These are phyloP conservation scores for Colletotrichum sp. DNA, from an alignment of 2,329 filamentous ascomycete species.

Conservation along the genomic window DNA sequence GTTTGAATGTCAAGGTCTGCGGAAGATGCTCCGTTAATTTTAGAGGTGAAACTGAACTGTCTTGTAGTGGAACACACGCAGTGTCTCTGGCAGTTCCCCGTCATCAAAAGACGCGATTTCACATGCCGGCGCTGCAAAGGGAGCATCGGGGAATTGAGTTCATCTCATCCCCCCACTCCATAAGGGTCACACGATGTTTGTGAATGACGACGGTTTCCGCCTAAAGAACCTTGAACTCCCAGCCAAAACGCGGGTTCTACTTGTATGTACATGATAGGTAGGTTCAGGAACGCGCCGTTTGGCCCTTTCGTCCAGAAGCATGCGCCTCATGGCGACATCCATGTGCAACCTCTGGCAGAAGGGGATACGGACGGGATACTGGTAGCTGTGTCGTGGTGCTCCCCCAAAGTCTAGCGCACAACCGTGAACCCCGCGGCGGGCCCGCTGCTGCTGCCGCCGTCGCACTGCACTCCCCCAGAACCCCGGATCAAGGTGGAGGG, in stretches of 20 bases:
- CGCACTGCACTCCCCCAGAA: neutral
- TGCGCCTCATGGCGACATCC: neutral
- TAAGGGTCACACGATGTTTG: neutral
- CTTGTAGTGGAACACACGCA: neutral
- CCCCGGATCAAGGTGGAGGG: neutral
- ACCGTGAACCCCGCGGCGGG: neutral
- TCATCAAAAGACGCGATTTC: neutral
- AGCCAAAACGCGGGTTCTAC: neutral
- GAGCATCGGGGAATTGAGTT: constrained; percentile 2
- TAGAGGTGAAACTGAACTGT: neutral
- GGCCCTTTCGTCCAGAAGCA: neutral
- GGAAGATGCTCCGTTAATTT: neutral
- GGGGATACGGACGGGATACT: neutral
- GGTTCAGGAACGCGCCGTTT: neutral
- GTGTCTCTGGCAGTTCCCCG: neutral
- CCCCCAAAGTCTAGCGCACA: neutral
- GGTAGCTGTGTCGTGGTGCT: neutral
- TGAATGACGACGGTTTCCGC: neutral
- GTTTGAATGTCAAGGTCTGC: neutral
- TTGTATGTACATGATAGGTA: neutral
- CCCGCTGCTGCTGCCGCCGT: neutral
- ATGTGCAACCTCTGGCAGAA: neutral
- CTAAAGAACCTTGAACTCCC: neutral
- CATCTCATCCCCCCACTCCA: neutral
- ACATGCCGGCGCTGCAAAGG: neutral